Conservation (phyloP, 2,329 filamentous ascomycete genomes). For the Colletotrichum agaves region DNA sequence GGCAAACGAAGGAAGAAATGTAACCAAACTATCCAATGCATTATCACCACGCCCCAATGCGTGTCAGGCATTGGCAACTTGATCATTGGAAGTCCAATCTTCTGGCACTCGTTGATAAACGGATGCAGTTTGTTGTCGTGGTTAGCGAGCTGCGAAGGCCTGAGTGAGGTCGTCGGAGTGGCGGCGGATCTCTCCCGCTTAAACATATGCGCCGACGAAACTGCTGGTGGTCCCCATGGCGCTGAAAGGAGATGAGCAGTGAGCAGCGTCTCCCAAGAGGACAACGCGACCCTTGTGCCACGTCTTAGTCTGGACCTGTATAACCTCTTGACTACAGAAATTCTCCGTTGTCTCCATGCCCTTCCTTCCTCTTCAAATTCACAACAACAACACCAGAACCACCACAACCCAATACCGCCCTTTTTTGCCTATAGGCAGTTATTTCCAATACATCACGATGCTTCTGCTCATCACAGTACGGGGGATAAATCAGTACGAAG, state of each 20-base stretch:
- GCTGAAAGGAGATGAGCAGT: slow-evolving; percentile 54
- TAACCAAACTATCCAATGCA: slow-evolving; percentile 25
- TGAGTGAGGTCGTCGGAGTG: slow-evolving; percentile 4
- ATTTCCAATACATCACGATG: too few species aligned
- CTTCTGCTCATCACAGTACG: slow-evolving; percentile 46
- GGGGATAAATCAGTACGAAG: slow-evolving; percentile 3
- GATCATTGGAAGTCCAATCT: slow-evolving; percentile 4
- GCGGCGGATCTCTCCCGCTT: slow-evolving; percentile 58
- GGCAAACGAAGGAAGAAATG: slow-evolving; percentile 23
- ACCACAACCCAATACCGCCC: too few species aligned
- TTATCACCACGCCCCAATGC: slow-evolving; percentile 17
- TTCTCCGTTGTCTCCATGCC: slow-evolving; percentile 47
- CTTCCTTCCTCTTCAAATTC: too few species aligned
- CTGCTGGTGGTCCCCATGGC: slow-evolving; percentile 58
- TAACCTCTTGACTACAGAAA: slow-evolving; percentile 56
- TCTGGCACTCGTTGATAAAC: slow-evolving; percentile 26
- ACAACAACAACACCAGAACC: too few species aligned
- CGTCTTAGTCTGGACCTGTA: slow-evolving; percentile 51
- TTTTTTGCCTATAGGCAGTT: too few species aligned
- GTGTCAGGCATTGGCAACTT: slow-evolving; percentile 20
- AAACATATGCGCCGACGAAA: slow-evolving; percentile 59
- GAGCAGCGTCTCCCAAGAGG: slow-evolving; percentile 60
- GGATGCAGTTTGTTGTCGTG: slow-evolving; percentile 31
- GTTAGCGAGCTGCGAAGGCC: slow-evolving; percentile 22
- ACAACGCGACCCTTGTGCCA: slow-evolving; percentile 52